A percentile compares a stretch with the other conserved stretches of the same genome.
Evolutionary conservation across 1,139 yeast species (phyloP).

Genomic region (Yamadazyma oceani): DNA sequence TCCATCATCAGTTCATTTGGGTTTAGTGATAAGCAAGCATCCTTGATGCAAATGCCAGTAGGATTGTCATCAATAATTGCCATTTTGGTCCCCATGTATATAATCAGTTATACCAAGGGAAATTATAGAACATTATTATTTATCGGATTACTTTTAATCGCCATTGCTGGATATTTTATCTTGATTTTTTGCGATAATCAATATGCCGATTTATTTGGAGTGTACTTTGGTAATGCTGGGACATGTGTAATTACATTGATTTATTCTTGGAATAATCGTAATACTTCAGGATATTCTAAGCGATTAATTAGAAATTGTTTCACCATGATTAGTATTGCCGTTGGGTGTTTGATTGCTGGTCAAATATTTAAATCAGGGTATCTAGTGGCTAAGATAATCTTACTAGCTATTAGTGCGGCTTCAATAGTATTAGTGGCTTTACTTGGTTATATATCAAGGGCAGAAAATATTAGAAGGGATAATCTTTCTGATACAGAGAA

Average conservation of each 20-base stretch:
- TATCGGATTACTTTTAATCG: slow-evolving; percentile 33
- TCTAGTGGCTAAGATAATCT: slow-evolving; percentile 35
- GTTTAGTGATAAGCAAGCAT: slow-evolving; percentile 30
- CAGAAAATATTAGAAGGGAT: slow-evolving; percentile 29
- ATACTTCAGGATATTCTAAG: slow-evolving; percentile 39
- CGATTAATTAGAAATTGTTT: slow-evolving; percentile 29
- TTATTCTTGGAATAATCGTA: slow-evolving; percentile 36
- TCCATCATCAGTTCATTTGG: slow-evolving; percentile 41
- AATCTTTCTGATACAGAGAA: slow-evolving; percentile 9
- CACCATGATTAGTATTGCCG: slow-evolving; percentile 36
- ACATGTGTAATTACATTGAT: slow-evolving; percentile 36
- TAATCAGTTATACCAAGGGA: slow-evolving; percentile 21
- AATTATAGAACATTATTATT: slow-evolving; percentile 27
- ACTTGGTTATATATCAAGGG: slow-evolving; percentile 25
- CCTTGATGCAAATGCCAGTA: slow-evolving; percentile 42
- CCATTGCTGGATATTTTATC: slow-evolving; percentile 38
- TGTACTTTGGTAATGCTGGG: slow-evolving; percentile 37
- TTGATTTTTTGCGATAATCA: slow-evolving; percentile 25
- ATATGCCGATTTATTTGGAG: slow-evolving; percentile 35
- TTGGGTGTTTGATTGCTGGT: slow-evolving; percentile 41
- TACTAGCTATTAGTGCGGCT: slow-evolving; percentile 30
- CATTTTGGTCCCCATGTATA: slow-evolving; percentile 31
- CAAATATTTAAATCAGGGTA: slow-evolving; percentile 37
- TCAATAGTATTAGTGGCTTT: slow-evolving; percentile 31
- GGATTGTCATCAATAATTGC: slow-evolving; percentile 38